Evolutionary conservation across 2,329 filamentous ascomycete genomes (phyloP).

Genomic region (Neospermospora avenae): DNA sequence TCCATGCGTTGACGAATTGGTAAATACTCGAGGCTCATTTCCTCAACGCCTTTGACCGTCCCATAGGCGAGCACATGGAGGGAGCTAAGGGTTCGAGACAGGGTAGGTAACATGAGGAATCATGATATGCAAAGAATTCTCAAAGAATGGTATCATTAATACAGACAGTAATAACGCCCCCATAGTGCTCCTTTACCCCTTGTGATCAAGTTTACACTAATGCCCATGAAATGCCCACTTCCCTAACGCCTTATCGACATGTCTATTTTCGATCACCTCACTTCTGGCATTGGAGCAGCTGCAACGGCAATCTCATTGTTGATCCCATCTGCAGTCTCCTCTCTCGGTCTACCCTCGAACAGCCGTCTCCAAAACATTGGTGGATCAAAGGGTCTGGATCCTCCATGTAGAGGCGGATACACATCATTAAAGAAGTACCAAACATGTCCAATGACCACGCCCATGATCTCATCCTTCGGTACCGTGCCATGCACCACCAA

Average conservation of each 20-base stretch:
- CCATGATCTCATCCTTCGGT: slow-evolving; percentile 94
- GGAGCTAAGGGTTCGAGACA: slow-evolving; percentile 25
- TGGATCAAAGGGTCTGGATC: slow-evolving; percentile 81
- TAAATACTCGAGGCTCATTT: too few relatives aligned
- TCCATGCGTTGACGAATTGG: too few relatives aligned
- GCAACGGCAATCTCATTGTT: slow-evolving; percentile 63
- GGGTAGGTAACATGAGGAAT: slow-evolving; percentile 23
- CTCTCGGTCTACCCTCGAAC: slow-evolving; percentile 61
- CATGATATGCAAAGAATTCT: slow-evolving; percentile 10
- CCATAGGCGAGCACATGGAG: slow-evolving; percentile 36
- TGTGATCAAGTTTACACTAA: not conserved
- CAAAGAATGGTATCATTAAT: slow-evolving; percentile 24
- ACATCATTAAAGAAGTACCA: slow-evolving; percentile 99
- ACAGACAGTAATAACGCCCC: slow-evolving; percentile 1
- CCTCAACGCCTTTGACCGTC: too few relatives aligned
- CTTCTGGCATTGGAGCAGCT: slow-evolving; percentile 40
- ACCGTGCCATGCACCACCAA: slow-evolving; percentile 85
- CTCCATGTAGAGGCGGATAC: slow-evolving; percentile 85
- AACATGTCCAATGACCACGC: slow-evolving; percentile 89
- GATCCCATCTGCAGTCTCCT: slow-evolving; percentile 51
- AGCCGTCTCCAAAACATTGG: slow-evolving; percentile 85
- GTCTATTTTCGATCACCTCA: slow-evolving; percentile 29
- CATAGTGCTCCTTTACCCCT: not conserved
- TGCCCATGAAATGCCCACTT: not conserved
- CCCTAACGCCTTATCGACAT: slow-evolving; percentile 17